Conservation (phyloP, 2,329 filamentous ascomycete species). For the Calonectria pseudoreteaudii region DNA sequence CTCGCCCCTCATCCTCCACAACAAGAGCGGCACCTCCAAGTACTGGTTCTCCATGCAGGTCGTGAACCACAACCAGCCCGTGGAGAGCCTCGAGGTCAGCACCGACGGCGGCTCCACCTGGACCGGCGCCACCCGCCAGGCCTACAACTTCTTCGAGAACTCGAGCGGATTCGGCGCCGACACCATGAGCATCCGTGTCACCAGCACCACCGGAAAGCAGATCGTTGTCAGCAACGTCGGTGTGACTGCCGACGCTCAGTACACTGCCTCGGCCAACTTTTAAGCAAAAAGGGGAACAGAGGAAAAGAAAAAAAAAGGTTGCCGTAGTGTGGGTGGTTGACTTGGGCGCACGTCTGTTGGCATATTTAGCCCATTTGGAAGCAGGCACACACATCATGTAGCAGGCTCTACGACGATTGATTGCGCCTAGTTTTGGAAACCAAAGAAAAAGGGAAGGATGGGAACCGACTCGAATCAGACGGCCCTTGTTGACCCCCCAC, state of each 20-base stretch:
- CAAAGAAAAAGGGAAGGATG: not conserved
- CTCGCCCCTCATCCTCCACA: constrained; percentile 55
- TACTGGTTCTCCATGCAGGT: constrained; percentile 66
- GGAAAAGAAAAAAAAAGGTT: not conserved
- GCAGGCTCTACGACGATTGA: constrained; percentile 3
- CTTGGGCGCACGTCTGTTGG: not conserved
- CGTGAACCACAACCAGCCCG: constrained; percentile 69
- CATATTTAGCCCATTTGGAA: not conserved
- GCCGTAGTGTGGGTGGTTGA: not conserved
- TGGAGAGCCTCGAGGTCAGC: constrained; percentile 69
- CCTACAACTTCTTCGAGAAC: constrained; percentile 74
- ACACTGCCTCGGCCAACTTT: constrained; percentile 49
- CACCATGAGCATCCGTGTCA: constrained; percentile 67
- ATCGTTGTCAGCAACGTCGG: constrained; percentile 65
- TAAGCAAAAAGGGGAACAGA: constrained; percentile 19
- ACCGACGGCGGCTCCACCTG: constrained; percentile 70
- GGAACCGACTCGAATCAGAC: not conserved
- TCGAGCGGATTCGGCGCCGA: constrained; percentile 65
- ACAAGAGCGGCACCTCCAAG: constrained; percentile 57
- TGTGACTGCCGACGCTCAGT: constrained; percentile 48
- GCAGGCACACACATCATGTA: not conserved
- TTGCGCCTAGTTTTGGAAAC: not conserved
- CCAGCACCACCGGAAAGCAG: constrained; percentile 61
- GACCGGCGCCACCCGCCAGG: constrained; percentile 64
- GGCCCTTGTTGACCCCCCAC: not conserved